A percentile compares a stretch with the other conserved stretches of the same genome.
phyloP scores from a whole-genome alignment of 2,329 filamentous ascomycete genomes.

The Elsinoe perseae region DNA sequence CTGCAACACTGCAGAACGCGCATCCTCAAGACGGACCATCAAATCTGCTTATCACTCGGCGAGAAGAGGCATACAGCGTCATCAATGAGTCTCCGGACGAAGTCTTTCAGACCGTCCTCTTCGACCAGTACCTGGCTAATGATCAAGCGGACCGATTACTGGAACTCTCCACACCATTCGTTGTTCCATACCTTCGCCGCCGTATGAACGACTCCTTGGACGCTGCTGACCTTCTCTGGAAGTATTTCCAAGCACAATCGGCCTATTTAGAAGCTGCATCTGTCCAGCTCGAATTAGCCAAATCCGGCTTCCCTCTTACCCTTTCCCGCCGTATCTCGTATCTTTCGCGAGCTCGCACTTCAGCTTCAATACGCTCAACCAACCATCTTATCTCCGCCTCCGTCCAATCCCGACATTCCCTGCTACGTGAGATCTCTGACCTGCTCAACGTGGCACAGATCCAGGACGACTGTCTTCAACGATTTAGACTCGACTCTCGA shows the following conservation, averaged over 20 bases:
- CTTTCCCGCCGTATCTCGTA: slow-evolving; percentile 83
- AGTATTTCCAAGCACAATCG: slow-evolving; percentile 78
- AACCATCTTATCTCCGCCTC: slow-evolving; percentile 52
- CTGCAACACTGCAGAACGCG: slow-evolving; percentile 58
- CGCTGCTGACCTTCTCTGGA: slow-evolving; percentile 86
- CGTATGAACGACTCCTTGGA: slow-evolving; percentile 63
- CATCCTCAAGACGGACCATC: slow-evolving; percentile 70
- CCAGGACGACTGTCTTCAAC: slow-evolving; percentile 80
- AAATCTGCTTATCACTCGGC: slow-evolving; percentile 67
- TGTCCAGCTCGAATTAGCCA: slow-evolving; percentile 75
- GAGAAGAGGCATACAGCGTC: slow-evolving; percentile 80
- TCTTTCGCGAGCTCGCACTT: slow-evolving; percentile 82
- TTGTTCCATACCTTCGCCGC: slow-evolving; percentile 75
- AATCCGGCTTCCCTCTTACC: slow-evolving; percentile 70
- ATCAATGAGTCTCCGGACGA: slow-evolving; percentile 84
- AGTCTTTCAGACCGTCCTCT: slow-evolving; percentile 92
- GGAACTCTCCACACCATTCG: slow-evolving; percentile 73
- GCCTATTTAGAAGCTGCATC: slow-evolving; percentile 80
- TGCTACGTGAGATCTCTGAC: slow-evolving; percentile 77
- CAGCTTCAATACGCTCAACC: slow-evolving; percentile 74
- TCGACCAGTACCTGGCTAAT: slow-evolving; percentile 90
- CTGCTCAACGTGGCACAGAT: slow-evolving; percentile 89
- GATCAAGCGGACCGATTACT: slow-evolving; percentile 81
- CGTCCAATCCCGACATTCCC: slow-evolving; percentile 61
- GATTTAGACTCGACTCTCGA: slow-evolving; percentile 64